Conservation (phyloP, 2,329 filamentous ascomycete genomes). For the Aspergillus ochraceus region DNA sequence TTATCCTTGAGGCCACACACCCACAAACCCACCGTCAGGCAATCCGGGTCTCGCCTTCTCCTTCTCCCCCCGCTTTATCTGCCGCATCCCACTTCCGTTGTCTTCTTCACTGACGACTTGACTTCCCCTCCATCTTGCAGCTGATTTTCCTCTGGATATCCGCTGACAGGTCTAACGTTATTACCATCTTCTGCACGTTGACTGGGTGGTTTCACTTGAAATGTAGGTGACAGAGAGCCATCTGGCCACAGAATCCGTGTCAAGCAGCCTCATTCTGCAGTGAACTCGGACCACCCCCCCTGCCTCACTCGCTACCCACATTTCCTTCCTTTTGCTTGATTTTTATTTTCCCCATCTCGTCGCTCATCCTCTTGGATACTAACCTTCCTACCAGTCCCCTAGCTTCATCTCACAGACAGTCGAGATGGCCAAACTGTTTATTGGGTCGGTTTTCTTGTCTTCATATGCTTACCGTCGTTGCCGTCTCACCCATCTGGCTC, state of each 20-base stretch:
- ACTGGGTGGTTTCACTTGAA: background rate
- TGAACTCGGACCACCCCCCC: background rate
- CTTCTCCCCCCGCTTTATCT: conserved; percentile 1
- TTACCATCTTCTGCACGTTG: background rate
- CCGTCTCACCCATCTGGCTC: background rate
- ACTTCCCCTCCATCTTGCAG: background rate
- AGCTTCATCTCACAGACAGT: conserved; percentile 8
- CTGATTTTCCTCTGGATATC: background rate
- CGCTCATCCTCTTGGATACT: conserved; percentile 1
- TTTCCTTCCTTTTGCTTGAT: background rate
- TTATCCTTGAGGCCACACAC: background rate
- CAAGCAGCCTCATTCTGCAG: background rate
- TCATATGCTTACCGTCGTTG: background rate
- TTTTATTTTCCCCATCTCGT: background rate
- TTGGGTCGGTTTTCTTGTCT: conserved; percentile 65
- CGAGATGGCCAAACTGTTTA: conserved; percentile 89
- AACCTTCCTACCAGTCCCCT: conserved; percentile 1
- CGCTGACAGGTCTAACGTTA: background rate
- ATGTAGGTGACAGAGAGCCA: background rate
- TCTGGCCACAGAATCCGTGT: background rate
- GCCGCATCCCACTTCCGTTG: background rate
- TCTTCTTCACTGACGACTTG: background rate
- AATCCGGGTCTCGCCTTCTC: background rate
- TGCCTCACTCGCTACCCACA: background rate
- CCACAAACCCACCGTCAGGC: background rate